Evolutionary conservation across 371 early-diverging fungal genomes (phyloP).

Genomic region (Apophysomyces variabilis): DNA sequence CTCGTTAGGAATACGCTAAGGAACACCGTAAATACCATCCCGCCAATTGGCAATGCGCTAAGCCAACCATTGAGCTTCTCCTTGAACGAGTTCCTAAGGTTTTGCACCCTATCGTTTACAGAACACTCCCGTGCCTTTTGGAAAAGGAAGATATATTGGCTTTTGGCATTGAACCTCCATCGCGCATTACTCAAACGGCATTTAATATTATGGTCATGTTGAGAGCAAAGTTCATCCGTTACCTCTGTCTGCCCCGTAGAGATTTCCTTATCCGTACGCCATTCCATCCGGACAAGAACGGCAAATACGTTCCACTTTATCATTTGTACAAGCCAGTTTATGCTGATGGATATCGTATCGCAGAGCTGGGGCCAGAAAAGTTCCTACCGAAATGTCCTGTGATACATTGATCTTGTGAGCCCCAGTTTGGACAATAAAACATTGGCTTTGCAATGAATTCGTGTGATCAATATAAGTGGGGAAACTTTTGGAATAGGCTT

Average conservation of each 20-base stretch:
- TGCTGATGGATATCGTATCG: slow-evolving; percentile 40
- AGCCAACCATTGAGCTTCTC: slow-evolving; percentile 36
- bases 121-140: slow-evolving; percentile 27
- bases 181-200: slow-evolving; percentile 14
- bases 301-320: slow-evolving; percentile 33
- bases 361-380: slow-evolving; percentile 46
- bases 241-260: slow-evolving; percentile 37
- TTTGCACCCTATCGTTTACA: slow-evolving; percentile 26
- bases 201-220: slow-evolving; percentile 19
- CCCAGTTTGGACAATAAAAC: neutral
- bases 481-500: too few species aligned
- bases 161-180: slow-evolving; percentile 34
- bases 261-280: slow-evolving; percentile 32
- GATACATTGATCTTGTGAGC: neutral
- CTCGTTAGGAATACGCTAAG: slow-evolving; percentile 29
- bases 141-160: slow-evolving; percentile 28
- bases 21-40: slow-evolving; percentile 23
- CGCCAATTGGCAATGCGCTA: slow-evolving; percentile 34
- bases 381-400: slow-evolving; percentile 21
- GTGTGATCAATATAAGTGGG: too few species aligned
- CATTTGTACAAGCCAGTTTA: slow-evolving; percentile 33
- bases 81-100: slow-evolving; percentile 28
- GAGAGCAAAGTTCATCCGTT: slow-evolving; percentile 35
- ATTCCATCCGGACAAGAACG: slow-evolving; percentile 27
- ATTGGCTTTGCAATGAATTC: neutral